Evolutionary conservation across 257 asterid genomes (phyloP).

Genomic region (Eustoma russellianum): DNA sequence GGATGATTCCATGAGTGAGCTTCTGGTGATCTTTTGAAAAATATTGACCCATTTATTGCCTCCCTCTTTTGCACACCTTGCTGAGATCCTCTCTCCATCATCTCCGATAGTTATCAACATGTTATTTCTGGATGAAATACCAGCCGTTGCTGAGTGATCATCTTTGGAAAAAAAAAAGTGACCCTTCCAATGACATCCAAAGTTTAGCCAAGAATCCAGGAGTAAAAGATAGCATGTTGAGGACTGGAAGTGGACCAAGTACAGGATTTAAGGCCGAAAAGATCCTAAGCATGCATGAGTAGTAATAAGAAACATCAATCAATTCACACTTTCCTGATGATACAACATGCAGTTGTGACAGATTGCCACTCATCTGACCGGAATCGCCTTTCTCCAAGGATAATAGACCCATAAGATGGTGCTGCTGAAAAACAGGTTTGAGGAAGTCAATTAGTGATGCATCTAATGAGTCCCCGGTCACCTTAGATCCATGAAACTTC

Average conservation of each 20-base stretch:
- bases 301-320: constrained; percentile 56
- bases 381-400: constrained; percentile 32
- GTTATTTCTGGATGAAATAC: constrained; percentile 19
- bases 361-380: constrained; percentile 20
- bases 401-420: constrained; percentile 73
- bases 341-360: constrained; percentile 20
- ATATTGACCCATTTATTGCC: constrained; percentile 71
- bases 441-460: constrained; percentile 61
- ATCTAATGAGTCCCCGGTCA: constrained; percentile 40
- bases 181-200: constrained; percentile 66
- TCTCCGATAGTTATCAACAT: constrained; percentile 26
- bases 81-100: constrained; percentile 42
- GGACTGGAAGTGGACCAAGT: constrained; percentile 75
- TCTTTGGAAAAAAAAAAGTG: constrained; percentile 47
- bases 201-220: constrained; percentile 75
- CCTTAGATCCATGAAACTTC: constrained; percentile 24
- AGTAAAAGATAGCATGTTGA: constrained; percentile 86
- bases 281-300: constrained; percentile 74
- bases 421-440: constrained; percentile 65
- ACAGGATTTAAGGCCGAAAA: constrained; percentile 58
- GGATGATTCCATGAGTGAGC: constrained; percentile 37
- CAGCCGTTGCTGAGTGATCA: constrained; percentile 17
- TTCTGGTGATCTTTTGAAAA: constrained; percentile 63
- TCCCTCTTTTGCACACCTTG: constrained; percentile 43
- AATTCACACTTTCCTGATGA: constrained; percentile 34